phyloP scores from a whole-genome alignment of 192 early-diverging fungal genomes.

The Gonapodya prolifera region DNA sequence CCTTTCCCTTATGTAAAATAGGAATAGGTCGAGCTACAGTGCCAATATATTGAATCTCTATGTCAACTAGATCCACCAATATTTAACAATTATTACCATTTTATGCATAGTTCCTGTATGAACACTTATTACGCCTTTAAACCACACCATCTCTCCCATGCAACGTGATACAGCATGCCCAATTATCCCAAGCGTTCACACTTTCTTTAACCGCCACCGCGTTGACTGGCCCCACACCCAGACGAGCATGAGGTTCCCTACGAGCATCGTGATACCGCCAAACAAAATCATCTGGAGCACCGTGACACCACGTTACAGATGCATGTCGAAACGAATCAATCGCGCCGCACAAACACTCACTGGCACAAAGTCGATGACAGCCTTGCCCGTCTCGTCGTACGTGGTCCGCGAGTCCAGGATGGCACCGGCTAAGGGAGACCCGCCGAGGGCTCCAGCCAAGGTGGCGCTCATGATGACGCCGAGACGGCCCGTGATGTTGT shows the following conservation, averaged over 20 bases:
- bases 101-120: too few relatives aligned
- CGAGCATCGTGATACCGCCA: not conserved
- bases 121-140: too few relatives aligned
- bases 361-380: not conserved
- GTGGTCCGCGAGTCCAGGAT: constrained; percentile 2
- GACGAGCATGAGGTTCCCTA: not conserved
- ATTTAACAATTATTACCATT: too few relatives aligned
- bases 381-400: not conserved
- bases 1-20: too few relatives aligned
- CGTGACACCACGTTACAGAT: not conserved
- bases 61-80: too few relatives aligned
- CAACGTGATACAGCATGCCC: too few relatives aligned
- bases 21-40: too few relatives aligned
- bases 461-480: not conserved
- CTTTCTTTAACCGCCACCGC: not conserved
- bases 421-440: not conserved
- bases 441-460: not conserved
- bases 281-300: not conserved
- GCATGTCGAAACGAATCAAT: not conserved
- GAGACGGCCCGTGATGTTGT: not conserved
- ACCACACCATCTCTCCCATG: too few relatives aligned
- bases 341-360: not conserved
- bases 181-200: too few relatives aligned
- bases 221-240: not conserved
- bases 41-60: too few relatives aligned